Evolutionary conservation across 805 yeast species (phyloP).

Genomic region (Candida nonsorbophila): DNA sequence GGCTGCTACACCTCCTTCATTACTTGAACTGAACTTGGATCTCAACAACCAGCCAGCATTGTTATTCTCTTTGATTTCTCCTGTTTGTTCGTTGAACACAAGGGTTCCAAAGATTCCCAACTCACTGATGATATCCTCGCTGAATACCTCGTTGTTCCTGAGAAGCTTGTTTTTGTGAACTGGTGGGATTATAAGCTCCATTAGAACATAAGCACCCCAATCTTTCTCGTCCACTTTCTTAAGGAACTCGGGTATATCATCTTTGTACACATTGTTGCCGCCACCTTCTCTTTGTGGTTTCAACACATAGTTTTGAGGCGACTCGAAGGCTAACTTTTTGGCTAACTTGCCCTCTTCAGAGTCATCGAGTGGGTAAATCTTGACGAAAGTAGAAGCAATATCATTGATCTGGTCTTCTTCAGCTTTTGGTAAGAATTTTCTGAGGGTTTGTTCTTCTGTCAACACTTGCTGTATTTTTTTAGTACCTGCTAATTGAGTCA

Average conservation of each 20-base stretch:
- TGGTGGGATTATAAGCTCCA: constrained; percentile 89
- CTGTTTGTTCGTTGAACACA: constrained; percentile 62
- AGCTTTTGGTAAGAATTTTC: constrained; percentile 38
- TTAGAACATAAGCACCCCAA: constrained; percentile 88
- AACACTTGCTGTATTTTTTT: constrained; percentile 90
- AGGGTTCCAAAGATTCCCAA: constrained; percentile 86
- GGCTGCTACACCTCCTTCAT: constrained; percentile 99
- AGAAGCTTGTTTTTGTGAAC: constrained; percentile 62
- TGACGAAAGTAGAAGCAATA: constrained; percentile 66
- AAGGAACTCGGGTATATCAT: constrained; percentile 75
- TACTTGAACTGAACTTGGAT: constrained; percentile 78
- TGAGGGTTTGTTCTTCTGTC: constrained; percentile 48
- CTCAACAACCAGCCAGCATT: constrained; percentile 83
- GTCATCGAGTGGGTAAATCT: constrained; percentile 81
- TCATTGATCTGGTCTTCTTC: constrained; percentile 20
- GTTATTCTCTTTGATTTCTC: constrained; percentile 55
- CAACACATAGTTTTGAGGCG: constrained; percentile 71
- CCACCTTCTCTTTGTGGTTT: constrained; percentile 99
- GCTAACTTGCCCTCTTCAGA: constrained; percentile 59
- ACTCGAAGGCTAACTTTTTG: constrained; percentile 57
- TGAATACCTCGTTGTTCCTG: constrained; percentile 54
- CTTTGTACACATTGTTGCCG: constrained; percentile 88
- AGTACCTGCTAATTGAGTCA: constrained; percentile 89
- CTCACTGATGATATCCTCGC: constrained; percentile 83
- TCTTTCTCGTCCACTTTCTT: constrained; percentile 53